phyloP scores from a whole-genome alignment of 2,329 filamentous ascomycete genomes.

The Colletotrichum orbiculare region DNA sequence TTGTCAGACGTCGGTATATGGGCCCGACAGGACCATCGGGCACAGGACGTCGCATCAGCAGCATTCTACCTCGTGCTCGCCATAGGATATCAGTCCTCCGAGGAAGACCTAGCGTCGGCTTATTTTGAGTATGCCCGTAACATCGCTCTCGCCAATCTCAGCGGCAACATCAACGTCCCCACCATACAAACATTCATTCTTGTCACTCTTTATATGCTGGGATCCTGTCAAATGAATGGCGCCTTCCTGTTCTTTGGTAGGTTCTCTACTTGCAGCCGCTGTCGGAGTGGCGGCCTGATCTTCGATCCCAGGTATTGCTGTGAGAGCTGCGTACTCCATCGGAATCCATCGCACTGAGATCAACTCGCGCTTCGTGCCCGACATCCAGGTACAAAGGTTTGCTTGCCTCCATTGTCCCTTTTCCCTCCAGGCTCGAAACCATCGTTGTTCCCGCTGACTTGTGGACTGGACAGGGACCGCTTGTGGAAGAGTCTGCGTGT shows the following conservation, averaged over 20 bases:
- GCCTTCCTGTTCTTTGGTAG: conserved; percentile 63
- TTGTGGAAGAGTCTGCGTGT: conserved; percentile 66
- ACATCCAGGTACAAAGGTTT: conserved; percentile 52
- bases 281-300: conserved; percentile 6
- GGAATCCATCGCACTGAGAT: conserved; percentile 65
- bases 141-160: conserved; percentile 56
- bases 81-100: conserved; percentile 57
- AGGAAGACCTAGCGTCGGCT: conserved; percentile 53
- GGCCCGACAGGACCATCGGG: conserved; percentile 48
- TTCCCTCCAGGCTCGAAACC: too few relatives aligned
- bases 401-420: too few relatives aligned
- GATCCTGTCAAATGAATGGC: conserved; percentile 65
- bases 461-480: conserved; percentile 48
- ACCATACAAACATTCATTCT: conserved; percentile 63
- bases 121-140: conserved; percentile 64
- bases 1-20: conserved; percentile 54
- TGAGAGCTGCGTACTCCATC: conserved; percentile 63
- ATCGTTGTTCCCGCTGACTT: conserved; percentile 3
- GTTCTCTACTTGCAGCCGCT: conserved; percentile 15
- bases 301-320: conserved; percentile 54
- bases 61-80: conserved; percentile 61
- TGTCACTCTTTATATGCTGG: conserved; percentile 65
- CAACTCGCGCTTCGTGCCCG: conserved; percentile 61
- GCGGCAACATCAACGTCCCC: conserved; percentile 58
- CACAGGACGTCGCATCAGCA: conserved; percentile 52